Evolutionary conservation across 1,139 yeast genomes (phyloP).

Genomic region (Ogataea hybrid): DNA sequence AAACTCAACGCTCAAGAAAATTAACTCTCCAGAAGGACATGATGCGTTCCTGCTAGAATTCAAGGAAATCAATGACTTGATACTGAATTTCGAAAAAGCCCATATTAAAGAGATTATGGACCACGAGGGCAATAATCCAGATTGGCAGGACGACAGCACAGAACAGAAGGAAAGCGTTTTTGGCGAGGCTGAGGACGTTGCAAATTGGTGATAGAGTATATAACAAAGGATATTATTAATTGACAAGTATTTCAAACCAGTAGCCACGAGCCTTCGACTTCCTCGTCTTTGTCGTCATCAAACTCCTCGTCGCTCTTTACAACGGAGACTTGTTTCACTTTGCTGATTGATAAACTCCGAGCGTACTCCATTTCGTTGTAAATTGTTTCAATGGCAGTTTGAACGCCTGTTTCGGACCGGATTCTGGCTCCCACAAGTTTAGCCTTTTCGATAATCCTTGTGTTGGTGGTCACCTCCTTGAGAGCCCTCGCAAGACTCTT

Average conservation of each 20-base stretch:
- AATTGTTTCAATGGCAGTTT: conserved; percentile 68
- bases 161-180: conserved; percentile 70
- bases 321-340: conserved; percentile 15
- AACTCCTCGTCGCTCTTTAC: conserved; percentile 12
- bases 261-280: conserved; percentile 34
- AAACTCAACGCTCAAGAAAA: conserved; percentile 60
- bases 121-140: conserved; percentile 42
- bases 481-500: conserved; percentile 65
- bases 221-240: conserved; percentile 2
- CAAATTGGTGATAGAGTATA: conserved; percentile 62
- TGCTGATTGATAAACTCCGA: conserved; percentile 41
- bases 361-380: conserved; percentile 84
- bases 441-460: conserved; percentile 67
- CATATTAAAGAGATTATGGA: conserved; percentile 58
- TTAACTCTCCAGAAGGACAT: conserved; percentile 96
- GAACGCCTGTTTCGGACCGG: conserved; percentile 73
- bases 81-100: conserved; percentile 59
- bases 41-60: conserved; percentile 94
- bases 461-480: conserved; percentile 62
- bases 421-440: conserved; percentile 59
- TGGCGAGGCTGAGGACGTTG: conserved; percentile 93
- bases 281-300: conserved; percentile 14
- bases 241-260: conserved; percentile 22
- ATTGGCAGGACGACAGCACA: conserved; percentile 51
- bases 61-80: conserved; percentile 69